Base-by-base conservation (phyloP, 805 yeast genomes). In the Wickerhamiella bombiphila region DNA sequence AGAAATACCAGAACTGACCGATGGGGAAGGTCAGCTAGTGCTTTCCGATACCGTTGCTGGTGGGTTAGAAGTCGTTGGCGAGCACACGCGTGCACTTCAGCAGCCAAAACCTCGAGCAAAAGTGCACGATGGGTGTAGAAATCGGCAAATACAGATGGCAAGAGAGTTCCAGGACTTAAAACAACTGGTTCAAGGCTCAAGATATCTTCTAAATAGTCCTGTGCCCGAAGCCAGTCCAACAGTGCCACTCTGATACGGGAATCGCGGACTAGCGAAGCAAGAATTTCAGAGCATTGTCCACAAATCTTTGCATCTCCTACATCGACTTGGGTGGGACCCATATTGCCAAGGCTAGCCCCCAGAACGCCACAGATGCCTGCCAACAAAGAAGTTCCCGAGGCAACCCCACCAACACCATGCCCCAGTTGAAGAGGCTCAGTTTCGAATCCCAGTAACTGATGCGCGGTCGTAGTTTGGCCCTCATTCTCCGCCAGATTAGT, bases 401-500 rank as follows among this genome's bases (percentile, higher is more conserved):
- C 58, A 36, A 77, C 67, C 18, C 73, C 72, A 0, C 82, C 73
- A 1, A 59, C 52, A 1, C 63, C 53, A 3, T 52, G 43, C 13
- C 66, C 63, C 2, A 55, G 44, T 2, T 74, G 73, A n/a, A 75
- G 54, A 9, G 28, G 29, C 0, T 70, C 55, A 16, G 74, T 58
- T 30, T 71, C 74, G 55, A 75, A 83, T 0, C 97, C 97, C 1
- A 88, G 63, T 6, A 88, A 54, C 47, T 77, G 76, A 52, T 85
- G 96, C 1, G 88, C 61, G 1, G 79, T 66, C 0, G 76, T 66
- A 22, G 46, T 28, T 14, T 40, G 38, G 18, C n/a, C 13, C 9
- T 19, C 18, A n/a, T 20, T 6, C 18, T 6, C 11, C 8, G 20
- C 35, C 35, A 82, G 57, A 42, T 72, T 70, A 3, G 55, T 53